A percentile compares a stretch with the other conserved stretches of the same genome.
Conservation (phyloP, 192 early-diverging fungal species). For the Piromyces sp. region DNA sequence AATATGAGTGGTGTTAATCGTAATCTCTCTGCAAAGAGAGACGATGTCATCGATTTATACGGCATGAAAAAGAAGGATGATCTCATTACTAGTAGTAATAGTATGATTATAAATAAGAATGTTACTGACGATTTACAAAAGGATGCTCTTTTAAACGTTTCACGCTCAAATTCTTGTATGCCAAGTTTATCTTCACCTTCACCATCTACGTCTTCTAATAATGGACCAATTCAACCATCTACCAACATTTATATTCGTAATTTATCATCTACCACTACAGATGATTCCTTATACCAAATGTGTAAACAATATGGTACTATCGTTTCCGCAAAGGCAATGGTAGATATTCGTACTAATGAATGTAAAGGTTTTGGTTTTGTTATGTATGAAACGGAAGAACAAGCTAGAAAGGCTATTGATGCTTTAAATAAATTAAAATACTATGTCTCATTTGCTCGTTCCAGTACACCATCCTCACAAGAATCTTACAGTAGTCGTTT, state of each 20-base stretch:
- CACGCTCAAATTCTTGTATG: background rate
- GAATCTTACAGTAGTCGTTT: slow-evolving; percentile 36
- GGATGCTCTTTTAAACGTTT: background rate
- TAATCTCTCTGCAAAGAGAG: background rate
- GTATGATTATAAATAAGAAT: background rate
- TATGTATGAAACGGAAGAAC: slow-evolving; percentile 54
- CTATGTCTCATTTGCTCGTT: slow-evolving; percentile 50
- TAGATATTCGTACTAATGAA: slow-evolving; percentile 54
- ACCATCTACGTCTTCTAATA: background rate
- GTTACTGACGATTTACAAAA: no score
- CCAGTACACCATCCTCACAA: background rate
- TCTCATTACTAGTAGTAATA: background rate
- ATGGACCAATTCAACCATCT: background rate
- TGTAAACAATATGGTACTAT: slow-evolving; percentile 37
- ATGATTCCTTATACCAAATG: slow-evolving; percentile 44
- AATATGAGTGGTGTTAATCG: background rate
- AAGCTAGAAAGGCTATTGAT: slow-evolving; percentile 48
- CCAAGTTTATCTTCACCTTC: background rate
- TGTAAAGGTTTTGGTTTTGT: slow-evolving; percentile 86
- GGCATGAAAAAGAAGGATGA: background rate
- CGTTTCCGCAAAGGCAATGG: slow-evolving; percentile 64
- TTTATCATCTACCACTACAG: slow-evolving; percentile 43
- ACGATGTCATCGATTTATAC: background rate
- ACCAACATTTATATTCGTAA: slow-evolving; percentile 73
- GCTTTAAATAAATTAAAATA: slow-evolving; percentile 45